These are phyloP conservation scores for Fusarium avenaceum DNA, from an alignment of 2,329 filamentous ascomycete genomes.

Conservation along the genomic window DNA sequence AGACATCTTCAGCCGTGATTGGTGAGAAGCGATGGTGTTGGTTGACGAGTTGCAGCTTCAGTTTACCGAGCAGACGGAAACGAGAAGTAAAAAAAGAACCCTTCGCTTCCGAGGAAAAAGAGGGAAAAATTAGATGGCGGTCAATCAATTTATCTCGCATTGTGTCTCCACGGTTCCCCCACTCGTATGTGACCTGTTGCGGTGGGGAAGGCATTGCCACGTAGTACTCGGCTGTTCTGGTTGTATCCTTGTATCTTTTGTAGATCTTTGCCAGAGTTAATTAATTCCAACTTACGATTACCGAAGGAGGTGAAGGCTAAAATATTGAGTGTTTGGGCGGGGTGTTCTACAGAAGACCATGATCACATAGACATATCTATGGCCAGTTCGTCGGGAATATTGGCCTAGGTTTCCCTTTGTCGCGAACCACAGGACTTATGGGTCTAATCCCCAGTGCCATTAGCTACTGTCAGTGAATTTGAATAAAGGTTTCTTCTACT, in stretches of 20 bases:
- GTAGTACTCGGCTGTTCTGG: not conserved
- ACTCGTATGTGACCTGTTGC: not conserved
- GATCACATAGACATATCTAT: too few species aligned
- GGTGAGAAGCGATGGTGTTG: not conserved
- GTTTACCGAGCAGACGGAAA: not conserved
- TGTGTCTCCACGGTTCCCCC: not conserved
- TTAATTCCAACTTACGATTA: not conserved
- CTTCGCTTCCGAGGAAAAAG: not conserved
- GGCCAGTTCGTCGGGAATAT: not conserved
- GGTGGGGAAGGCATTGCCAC: not conserved
- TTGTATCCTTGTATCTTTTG: not conserved
- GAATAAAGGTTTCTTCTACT: not conserved
- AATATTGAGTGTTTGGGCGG: too few species aligned
- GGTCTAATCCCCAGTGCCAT: not conserved
- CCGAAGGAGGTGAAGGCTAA: too few species aligned
- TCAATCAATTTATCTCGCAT: not conserved
- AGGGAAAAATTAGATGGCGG: not conserved
- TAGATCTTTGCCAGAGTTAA: not conserved
- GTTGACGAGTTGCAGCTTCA: not conserved
- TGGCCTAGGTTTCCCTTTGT: not conserved
- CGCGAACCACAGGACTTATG: not conserved
- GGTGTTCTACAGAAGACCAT: too few species aligned
- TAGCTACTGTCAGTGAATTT: not conserved
- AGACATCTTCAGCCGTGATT: not conserved
- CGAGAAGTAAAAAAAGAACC: not conserved